A percentile compares a stretch with the other conserved stretches of the same genome.
phyloP scores from a whole-genome alignment of 768 basidiomycete species.

The Aureoboletus auriporus region DNA sequence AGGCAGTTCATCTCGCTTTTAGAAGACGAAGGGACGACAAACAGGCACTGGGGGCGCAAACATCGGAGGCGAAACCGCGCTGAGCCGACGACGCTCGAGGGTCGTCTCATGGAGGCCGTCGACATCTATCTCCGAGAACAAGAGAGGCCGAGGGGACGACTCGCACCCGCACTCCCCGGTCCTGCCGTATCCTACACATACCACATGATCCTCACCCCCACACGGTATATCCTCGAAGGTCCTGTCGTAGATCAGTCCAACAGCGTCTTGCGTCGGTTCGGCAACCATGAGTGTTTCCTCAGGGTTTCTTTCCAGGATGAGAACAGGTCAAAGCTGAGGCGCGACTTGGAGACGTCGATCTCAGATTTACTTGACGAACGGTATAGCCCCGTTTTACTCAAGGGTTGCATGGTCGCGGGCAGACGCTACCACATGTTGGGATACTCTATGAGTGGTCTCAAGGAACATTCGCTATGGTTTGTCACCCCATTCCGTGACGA shows the following conservation, averaged over 20 bases:
- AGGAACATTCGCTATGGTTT: slow-evolving; percentile 47
- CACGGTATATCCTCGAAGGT: slow-evolving; percentile 35
- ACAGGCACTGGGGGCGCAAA: background rate
- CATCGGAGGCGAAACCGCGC: background rate
- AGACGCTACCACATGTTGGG: slow-evolving; percentile 44
- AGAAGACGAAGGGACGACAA: slow-evolving; percentile 11
- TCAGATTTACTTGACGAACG: slow-evolving; percentile 29
- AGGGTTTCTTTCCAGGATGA: slow-evolving; percentile 50
- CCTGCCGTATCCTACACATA: slow-evolving; percentile 30
- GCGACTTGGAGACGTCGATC: slow-evolving; percentile 31
- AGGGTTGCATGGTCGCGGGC: slow-evolving; percentile 39
- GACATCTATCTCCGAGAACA: slow-evolving; percentile 22
- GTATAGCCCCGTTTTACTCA: slow-evolving; percentile 31
- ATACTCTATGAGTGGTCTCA: slow-evolving; percentile 51
- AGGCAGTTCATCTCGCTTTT: slow-evolving; percentile 13
- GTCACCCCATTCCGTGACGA: slow-evolving; percentile 38
- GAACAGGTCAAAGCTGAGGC: slow-evolving; percentile 34
- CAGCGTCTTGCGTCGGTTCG: slow-evolving; percentile 35
- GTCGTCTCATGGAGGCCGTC: slow-evolving; percentile 14
- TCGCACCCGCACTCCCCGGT: slow-evolving; percentile 17
- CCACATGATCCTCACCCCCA: slow-evolving; percentile 39
- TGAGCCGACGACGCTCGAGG: slow-evolving; percentile 8
- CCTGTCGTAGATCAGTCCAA: slow-evolving; percentile 38
- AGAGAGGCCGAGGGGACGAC: slow-evolving; percentile 20
- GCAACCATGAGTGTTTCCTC: slow-evolving; percentile 39